Conservation (phyloP, 2,329 filamentous ascomycete species). For the Malbranchea zuffiana region DNA sequence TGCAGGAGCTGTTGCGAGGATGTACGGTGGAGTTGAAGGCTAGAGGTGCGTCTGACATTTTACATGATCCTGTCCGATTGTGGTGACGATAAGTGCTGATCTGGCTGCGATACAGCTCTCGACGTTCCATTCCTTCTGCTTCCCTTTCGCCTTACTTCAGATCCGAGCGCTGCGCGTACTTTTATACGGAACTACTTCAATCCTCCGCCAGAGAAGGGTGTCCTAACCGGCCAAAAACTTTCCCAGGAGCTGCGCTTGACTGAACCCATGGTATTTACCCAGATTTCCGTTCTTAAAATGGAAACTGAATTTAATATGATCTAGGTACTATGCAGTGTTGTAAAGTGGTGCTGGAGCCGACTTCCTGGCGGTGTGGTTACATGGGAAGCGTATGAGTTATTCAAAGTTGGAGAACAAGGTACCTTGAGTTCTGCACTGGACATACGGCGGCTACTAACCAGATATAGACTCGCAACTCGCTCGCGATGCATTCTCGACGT, state of each 20-base stretch:
- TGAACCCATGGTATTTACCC: conserved; percentile 66
- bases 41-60: conserved; percentile 57
- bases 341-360: conserved; percentile 98
- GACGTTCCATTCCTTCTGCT: conserved; percentile 86
- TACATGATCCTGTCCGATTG: conserved; percentile 15
- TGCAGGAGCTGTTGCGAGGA: conserved; percentile 71
- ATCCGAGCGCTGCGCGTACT: conserved; percentile 80
- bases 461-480: conserved; percentile 75
- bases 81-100: conserved; percentile 18
- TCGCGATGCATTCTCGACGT: conserved; percentile 87
- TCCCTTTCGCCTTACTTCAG: conserved; percentile 85
- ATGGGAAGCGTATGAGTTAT: conserved; percentile 95
- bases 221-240: conserved; percentile 57
- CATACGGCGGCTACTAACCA: conserved; percentile 2
- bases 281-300: conserved; percentile 1
- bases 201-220: conserved; percentile 49
- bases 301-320: conserved; percentile 10
- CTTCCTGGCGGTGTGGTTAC: conserved; percentile 82
- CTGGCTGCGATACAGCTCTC: conserved; percentile 49
- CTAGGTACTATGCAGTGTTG: conserved; percentile 80
- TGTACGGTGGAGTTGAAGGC: conserved; percentile 90
- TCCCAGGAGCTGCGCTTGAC: conserved; percentile 81
- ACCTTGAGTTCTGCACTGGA: conserved; percentile 2
- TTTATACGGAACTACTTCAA: conserved; percentile 92
- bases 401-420: conserved; percentile 85